phyloP scores from a whole-genome alignment of 768 basidiomycete species.

The Tephrocybe sp. region DNA sequence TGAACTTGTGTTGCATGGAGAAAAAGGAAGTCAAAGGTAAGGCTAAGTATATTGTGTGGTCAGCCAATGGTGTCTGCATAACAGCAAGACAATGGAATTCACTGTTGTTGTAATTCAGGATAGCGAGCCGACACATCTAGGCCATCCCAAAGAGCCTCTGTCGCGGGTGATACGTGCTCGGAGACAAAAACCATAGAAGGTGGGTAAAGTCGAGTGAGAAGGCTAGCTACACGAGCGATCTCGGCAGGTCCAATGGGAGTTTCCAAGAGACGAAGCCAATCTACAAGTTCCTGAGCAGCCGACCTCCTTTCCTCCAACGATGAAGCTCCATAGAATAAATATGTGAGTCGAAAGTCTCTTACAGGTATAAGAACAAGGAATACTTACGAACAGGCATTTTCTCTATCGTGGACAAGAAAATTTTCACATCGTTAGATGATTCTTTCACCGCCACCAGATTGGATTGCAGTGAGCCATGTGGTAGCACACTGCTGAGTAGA shows the following conservation, averaged over 20 bases:
- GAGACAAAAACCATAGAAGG: slow-evolving; percentile 43
- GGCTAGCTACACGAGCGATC: slow-evolving; percentile 37
- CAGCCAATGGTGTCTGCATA: neutral
- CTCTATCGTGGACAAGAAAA: slow-evolving; percentile 47
- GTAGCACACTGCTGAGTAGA: slow-evolving; percentile 39
- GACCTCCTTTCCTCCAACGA: slow-evolving; percentile 30
- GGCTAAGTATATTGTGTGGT: slow-evolving; percentile 3
- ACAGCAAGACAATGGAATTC: neutral
- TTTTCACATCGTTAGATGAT: slow-evolving; percentile 28
- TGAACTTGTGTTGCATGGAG: slow-evolving; percentile 28
- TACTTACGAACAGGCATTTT: slow-evolving; percentile 47
- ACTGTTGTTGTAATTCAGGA: slow-evolving; percentile 18
- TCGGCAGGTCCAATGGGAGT: slow-evolving; percentile 32
- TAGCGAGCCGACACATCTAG: slow-evolving; percentile 25
- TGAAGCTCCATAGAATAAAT: slow-evolving; percentile 32
- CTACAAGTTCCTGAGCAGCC: slow-evolving; percentile 58
- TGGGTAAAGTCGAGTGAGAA: slow-evolving; percentile 41
- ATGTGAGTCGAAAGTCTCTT: neutral
- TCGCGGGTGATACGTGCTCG: slow-evolving; percentile 42
- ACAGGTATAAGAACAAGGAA: neutral
- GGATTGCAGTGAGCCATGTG: slow-evolving; percentile 14
- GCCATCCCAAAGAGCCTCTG: slow-evolving; percentile 42
- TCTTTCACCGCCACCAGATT: neutral
- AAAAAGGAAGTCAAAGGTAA: slow-evolving; percentile 47
- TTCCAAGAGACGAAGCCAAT: slow-evolving; percentile 56